phyloP scores from a whole-genome alignment of 2,329 filamentous ascomycete genomes.

The Drechslerella dactyloides region DNA sequence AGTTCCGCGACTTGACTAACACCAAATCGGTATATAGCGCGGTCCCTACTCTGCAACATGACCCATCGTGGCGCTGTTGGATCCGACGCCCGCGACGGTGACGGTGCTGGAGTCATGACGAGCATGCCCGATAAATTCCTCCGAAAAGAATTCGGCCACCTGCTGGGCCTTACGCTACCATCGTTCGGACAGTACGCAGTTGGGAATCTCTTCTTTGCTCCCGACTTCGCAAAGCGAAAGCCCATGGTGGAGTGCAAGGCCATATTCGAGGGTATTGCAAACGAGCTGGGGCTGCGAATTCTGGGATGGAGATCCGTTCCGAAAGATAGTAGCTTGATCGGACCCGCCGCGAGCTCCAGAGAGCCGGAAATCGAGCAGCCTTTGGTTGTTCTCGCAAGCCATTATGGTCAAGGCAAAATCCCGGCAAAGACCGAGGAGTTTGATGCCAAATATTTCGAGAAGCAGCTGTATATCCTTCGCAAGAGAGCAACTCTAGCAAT shows the following conservation, averaged over 20 bases:
- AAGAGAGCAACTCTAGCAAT: slow-evolving; percentile 95
- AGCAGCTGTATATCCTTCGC: slow-evolving; percentile 89
- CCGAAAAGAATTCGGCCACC: slow-evolving; percentile 94
- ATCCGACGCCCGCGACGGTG: slow-evolving; percentile 95
- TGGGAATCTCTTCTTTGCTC: slow-evolving; percentile 98
- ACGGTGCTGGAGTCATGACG: slow-evolving; percentile 99
- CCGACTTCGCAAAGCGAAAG: slow-evolving; percentile 78
- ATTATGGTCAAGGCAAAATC: slow-evolving; percentile 80
- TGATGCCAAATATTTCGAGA: slow-evolving; percentile 85
- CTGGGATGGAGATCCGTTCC: slow-evolving; percentile 96
- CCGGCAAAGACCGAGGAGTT: slow-evolving; percentile 82
- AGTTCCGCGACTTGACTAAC: slow-evolving; percentile 1
- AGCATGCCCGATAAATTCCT: slow-evolving; percentile 99
- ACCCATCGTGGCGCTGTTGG: slow-evolving; percentile 98
- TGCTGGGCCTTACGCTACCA: slow-evolving; percentile 85
- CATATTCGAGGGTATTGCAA: slow-evolving; percentile 92
- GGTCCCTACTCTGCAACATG: slow-evolving; percentile 98
- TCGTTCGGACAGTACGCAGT: slow-evolving; percentile 92
- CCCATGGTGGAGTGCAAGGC: slow-evolving; percentile 77
- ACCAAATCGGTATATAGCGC: slow-evolving; percentile 64
- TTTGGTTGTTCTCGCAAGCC: slow-evolving; percentile 84
- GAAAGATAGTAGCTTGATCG: slow-evolving; percentile 88
- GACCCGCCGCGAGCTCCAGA: slow-evolving; percentile 87
- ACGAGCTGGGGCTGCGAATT: slow-evolving; percentile 83
- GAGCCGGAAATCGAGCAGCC: slow-evolving; percentile 96